phyloP scores from a whole-genome alignment of 2,329 filamentous ascomycete genomes.

The Xylaria polymorpha region DNA sequence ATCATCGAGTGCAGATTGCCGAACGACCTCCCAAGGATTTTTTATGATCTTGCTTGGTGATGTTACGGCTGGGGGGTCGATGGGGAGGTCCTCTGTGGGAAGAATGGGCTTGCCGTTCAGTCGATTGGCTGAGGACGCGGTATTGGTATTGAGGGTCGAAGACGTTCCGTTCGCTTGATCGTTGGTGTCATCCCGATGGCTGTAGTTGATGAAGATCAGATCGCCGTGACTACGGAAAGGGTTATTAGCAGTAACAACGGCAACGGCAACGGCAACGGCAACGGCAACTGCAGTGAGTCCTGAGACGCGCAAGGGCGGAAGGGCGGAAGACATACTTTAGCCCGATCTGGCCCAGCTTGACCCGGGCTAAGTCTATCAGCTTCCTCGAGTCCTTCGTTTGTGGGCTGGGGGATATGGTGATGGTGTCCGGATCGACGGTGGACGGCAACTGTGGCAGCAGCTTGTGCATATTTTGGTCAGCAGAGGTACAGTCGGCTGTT shows the following conservation, averaged over 20 bases:
- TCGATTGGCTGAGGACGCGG: slow-evolving; percentile 64
- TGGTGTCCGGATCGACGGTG: slow-evolving; percentile 69
- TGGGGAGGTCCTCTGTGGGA: slow-evolving; percentile 73
- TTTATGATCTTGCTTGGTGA: slow-evolving; percentile 73
- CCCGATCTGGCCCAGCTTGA: slow-evolving; percentile 68
- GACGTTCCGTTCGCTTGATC: slow-evolving; percentile 54
- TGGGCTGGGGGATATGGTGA: slow-evolving; percentile 72
- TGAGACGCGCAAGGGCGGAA: slow-evolving; percentile 34
- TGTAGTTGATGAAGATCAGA: slow-evolving; percentile 87
- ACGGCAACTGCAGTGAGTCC: neutral
- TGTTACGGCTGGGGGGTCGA: slow-evolving; percentile 68
- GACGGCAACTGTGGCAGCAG: slow-evolving; percentile 69
- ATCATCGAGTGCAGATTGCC: slow-evolving; percentile 89
- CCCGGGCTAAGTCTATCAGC: slow-evolving; percentile 67
- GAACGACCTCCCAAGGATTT: slow-evolving; percentile 93
- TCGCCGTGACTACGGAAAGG: slow-evolving; percentile 78
- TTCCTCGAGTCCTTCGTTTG: slow-evolving; percentile 68
- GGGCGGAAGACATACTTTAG: slow-evolving; percentile 60
- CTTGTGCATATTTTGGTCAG: slow-evolving; percentile 52
- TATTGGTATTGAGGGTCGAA: slow-evolving; percentile 47
- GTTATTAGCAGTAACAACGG: slow-evolving; percentile 40
- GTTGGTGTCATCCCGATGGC: slow-evolving; percentile 62
- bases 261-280: slow-evolving; percentile 22
- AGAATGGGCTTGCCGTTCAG: slow-evolving; percentile 83
- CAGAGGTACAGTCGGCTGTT: neutral